These are phyloP conservation scores for Vicia sativa DNA, from an alignment of 306 rosid genomes.

Conservation along the genomic window DNA sequence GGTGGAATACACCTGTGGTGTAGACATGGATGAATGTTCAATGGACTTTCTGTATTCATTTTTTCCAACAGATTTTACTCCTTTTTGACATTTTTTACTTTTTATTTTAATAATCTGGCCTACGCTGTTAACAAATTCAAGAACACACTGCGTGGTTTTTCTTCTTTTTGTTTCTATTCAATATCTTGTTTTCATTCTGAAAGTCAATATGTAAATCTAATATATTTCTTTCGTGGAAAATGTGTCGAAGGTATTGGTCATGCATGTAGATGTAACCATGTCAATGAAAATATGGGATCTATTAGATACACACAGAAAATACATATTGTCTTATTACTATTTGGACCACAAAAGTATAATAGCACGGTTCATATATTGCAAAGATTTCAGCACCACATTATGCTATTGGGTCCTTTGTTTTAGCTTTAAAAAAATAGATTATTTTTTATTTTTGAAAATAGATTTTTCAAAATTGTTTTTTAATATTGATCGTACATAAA, in stretches of 20 bases:
- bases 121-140: conserved; percentile 29
- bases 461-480: too few species aligned
- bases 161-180: not conserved
- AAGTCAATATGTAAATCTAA: conserved; percentile 12
- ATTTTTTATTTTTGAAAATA: too few species aligned
- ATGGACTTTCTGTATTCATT: conserved; percentile 35
- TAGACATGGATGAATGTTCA: conserved; percentile 43
- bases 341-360: too few species aligned
- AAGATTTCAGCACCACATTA: too few species aligned
- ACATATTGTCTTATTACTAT: too few species aligned
- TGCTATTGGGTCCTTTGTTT: too few species aligned
- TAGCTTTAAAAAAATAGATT: too few species aligned
- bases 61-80: conserved; percentile 32
- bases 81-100: conserved; percentile 6
- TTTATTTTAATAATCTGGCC: conserved; percentile 10
- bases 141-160: conserved; percentile 24
- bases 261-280: not conserved
- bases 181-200: conserved; percentile 12
- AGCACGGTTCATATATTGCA: too few species aligned
- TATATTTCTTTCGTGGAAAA: conserved; percentile 18
- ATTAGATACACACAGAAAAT: too few species aligned
- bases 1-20: conserved; percentile 35
- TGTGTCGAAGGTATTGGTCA: not conserved
- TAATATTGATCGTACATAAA: too few species aligned
- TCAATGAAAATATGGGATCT: not conserved